phyloP scores from a whole-genome alignment of 2,329 filamentous ascomycete genomes.

The Fusarium tuaranense region DNA sequence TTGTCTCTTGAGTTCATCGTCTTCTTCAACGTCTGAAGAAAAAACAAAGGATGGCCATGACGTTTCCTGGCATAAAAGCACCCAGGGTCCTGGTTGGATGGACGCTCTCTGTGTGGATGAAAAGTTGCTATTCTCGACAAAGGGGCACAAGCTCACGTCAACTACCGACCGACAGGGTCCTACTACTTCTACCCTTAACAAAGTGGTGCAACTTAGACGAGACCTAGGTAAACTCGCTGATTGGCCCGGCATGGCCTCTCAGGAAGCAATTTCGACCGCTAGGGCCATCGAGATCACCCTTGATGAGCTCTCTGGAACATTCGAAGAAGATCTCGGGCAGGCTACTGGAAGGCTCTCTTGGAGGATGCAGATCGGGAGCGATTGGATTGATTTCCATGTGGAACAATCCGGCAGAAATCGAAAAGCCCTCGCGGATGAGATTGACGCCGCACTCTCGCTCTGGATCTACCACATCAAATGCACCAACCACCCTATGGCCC shows the following conservation, averaged over 20 bases:
- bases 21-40: background rate
- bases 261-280: background rate
- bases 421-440: background rate
- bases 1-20: background rate
- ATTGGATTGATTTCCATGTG: background rate
- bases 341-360: background rate
- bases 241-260: background rate
- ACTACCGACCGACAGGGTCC: background rate
- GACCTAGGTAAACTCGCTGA: background rate
- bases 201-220: background rate
- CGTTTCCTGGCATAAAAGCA: background rate
- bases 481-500: background rate
- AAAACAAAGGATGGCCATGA: background rate
- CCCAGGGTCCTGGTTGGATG: background rate
- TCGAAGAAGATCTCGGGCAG: rapidly evolving
- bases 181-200: background rate
- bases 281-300: background rate
- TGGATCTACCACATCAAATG: background rate
- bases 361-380: background rate
- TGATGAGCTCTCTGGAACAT: background rate
- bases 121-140: background rate
- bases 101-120: background rate
- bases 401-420: background rate
- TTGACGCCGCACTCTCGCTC: background rate
- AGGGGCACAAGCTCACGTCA: background rate